Conservation (phyloP, 306 rosid genomes). For the Calophaca sinica region DNA sequence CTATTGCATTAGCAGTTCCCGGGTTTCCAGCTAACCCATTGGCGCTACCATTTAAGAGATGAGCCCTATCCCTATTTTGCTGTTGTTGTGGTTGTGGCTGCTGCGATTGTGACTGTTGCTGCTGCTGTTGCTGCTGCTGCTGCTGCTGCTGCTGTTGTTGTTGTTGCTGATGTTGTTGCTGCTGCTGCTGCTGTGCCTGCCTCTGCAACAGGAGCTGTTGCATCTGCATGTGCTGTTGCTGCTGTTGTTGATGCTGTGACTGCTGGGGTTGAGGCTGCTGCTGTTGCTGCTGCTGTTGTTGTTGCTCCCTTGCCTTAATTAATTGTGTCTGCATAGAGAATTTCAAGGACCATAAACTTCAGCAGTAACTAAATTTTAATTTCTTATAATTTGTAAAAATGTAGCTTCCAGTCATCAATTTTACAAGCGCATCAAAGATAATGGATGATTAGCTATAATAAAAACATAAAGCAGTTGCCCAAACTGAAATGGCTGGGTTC, state of each 20-base stretch:
- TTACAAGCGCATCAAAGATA: background rate
- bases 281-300: constrained; percentile 59
- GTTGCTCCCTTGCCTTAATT: constrained; percentile 92
- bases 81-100: constrained; percentile 61
- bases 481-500: constrained; percentile 28
- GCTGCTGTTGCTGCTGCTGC: constrained; percentile 57
- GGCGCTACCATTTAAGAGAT: constrained; percentile 77
- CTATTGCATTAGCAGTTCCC: constrained; percentile 91
- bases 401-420: constrained; percentile 31
- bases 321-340: constrained; percentile 75
- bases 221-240: constrained; percentile 76
- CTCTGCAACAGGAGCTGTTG: constrained; percentile 74
- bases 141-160: constrained; percentile 76
- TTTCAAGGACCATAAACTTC: constrained; percentile 49
- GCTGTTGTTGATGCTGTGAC: constrained; percentile 71
- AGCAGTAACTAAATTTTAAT: constrained; percentile 24
- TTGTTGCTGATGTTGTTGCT: constrained; percentile 66
- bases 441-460: constrained; percentile 17
- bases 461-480: constrained; percentile 23
- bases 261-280: constrained; percentile 61
- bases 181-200: constrained; percentile 76
- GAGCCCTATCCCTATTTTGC: constrained; percentile 91
- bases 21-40: constrained; percentile 90
- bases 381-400: constrained; percentile 1
- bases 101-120: constrained; percentile 56